These are phyloP conservation scores for Tricholoma terreum DNA, from an alignment of 768 basidiomycete species.

Conservation along the genomic window DNA sequence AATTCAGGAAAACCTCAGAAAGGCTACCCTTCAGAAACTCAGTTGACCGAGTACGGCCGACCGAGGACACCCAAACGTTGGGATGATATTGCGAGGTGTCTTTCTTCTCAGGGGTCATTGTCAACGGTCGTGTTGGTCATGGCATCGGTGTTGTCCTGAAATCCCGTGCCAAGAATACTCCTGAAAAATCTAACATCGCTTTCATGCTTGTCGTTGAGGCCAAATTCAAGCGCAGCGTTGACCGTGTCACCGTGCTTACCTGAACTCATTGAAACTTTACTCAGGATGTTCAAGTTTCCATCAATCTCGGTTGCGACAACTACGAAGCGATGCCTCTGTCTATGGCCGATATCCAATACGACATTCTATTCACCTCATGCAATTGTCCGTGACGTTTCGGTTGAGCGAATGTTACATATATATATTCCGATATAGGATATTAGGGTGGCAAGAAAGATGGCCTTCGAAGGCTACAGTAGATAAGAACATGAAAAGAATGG, in stretches of 20 bases:
- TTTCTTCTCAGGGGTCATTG: not conserved
- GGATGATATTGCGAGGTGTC: not conserved
- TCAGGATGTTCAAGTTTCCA: not conserved
- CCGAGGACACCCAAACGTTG: not conserved
- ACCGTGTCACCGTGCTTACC: not conserved
- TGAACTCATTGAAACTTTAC: not conserved
- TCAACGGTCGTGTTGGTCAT: not conserved
- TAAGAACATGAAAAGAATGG: not conserved
- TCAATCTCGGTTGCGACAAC: not conserved
- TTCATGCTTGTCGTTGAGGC: not conserved
- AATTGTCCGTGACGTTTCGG: not conserved
- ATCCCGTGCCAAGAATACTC: not conserved
- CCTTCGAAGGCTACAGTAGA: not conserved
- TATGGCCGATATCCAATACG: not conserved
- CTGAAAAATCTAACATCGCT: not conserved
- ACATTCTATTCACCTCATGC: too few species aligned
- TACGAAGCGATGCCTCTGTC: not conserved
- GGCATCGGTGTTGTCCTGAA: not conserved
- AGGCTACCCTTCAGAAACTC: not conserved
- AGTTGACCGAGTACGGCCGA: not conserved
- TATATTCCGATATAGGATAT: not conserved
- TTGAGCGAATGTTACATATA: not conserved
- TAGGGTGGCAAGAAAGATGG: not conserved
- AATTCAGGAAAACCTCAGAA: not conserved
- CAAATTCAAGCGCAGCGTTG: not conserved